Evolutionary conservation across 441 rosid species (phyloP), one percentile per base, ranked within the genome.

Genomic region (California macrophylla): DNA sequence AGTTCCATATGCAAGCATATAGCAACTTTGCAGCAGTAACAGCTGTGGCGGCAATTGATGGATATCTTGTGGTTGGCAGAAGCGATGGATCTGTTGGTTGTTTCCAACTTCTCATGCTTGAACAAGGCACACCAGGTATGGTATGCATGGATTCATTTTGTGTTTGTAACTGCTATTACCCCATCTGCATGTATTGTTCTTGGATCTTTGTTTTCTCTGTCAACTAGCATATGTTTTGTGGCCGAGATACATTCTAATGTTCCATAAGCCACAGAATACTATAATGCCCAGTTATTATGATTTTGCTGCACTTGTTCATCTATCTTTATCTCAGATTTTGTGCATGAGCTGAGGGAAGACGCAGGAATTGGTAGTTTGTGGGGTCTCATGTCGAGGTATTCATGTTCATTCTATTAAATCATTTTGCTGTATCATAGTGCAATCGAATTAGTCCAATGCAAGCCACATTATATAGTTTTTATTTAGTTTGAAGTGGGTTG

Each of bases 301-400:
- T 25, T 26, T 25, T 25, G 20, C 30, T 61, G 64, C 15, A 58
- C 21, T 8, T 25, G 7, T 58, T 25, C 32, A 61, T 61, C 34
- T 61, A 2, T 13, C 63, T 69, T 56, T 40, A 71, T 64, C 50
- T 25, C 78, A 92, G 99, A 87, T 60, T 87, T 86, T 78, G 77
- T 72, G 63, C 80, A 78, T 23, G 96, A 89, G 84, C 81, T 95
- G 62, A 89, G 87, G 54, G 93, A 92, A 79, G 96, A 92, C 81
- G 66, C 85, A 0, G 97, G 96, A 67, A 79, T 93, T 66, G 74
- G 91, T 71, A 87, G 95, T 69, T 70, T 92, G 28, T 92, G 95
- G 99, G 90, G 98, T 9, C 85, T 92, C 29, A 77, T 91, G 77
- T 88, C 96, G 72, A 92, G 98, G 98, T 85, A 79, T 45, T 67